Base-by-base conservation (phyloP, 768 basidiomycete species). In the Suillus clintonianus region DNA sequence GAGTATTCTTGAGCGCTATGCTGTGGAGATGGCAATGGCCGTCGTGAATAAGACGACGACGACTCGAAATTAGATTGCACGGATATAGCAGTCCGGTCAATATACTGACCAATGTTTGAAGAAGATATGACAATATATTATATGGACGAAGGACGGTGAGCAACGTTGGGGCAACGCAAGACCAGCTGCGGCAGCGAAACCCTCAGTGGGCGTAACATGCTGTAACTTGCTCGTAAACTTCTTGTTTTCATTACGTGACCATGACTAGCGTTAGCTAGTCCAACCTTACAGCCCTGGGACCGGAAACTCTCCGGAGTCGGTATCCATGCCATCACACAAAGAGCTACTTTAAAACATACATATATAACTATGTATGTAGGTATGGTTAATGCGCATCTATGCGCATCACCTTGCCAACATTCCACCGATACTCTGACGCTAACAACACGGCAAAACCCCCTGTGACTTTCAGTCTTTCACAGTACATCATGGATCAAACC, bases 1-100 rank as follows among this genome's bases (percentile, higher is more conserved):
- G 5, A 19, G 1, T 57, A 39, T 57, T 41, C 37, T 41, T 57
- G 56, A 41, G 56, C 56, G 37, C 56, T 57, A 37, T 57, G 56
- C 56, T 57, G 56, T 57, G 56, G 24, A 57, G 56, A 57, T 57
- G 56, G 56, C 56, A 39, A 57, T 57, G 37, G 27, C 22, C 17
- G 8, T 39, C n/a, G n/a, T n/a, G 37, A 51, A 27, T 30, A 17
- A 27, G 50, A 17, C 51, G 27, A 57, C 47, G 5, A 48, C 54
- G 15, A 19, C 2, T 56, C 24, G 5, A 24, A 56, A 56, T 56
- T 56, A 56, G 56, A 39, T 56, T 37, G 6, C 24, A 56, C 55
- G 17, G 24, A 57, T 57, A 41, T 57, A 57, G 37, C 37, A 56
- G 55, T 37, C 55, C 55, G 34, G 50, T 51, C 50, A 51, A 51